Percentiles rank a stretch among this genome's conserved stretches.
Evolutionary conservation across 768 basidiomycete genomes (phyloP).

Genomic region (Nidularia sp.): DNA sequence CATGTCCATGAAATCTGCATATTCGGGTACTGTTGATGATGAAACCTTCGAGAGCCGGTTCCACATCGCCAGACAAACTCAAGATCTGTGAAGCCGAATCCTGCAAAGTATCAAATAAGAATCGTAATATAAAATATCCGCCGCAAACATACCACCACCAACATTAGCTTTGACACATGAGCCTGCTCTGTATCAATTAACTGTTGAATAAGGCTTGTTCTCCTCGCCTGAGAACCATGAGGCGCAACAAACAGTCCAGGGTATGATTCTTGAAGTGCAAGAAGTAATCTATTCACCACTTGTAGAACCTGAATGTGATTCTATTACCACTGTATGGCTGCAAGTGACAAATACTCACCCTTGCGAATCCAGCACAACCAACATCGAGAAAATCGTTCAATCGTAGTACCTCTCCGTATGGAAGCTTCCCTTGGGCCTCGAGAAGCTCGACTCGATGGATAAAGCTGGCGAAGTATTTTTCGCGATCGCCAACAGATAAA

Average conservation of each 20-base stretch:
- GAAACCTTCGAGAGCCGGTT: slow-evolving; percentile 19
- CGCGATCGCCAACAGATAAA: slow-evolving; percentile 21
- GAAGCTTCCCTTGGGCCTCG: slow-evolving; percentile 24
- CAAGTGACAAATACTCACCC: slow-evolving; percentile 15
- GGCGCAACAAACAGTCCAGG: slow-evolving; percentile 29
- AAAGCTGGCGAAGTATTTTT: slow-evolving; percentile 25
- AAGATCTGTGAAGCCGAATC: slow-evolving; percentile 25
- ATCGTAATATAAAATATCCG: not conserved
- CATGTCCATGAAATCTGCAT: slow-evolving; percentile 19
- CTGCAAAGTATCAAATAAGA: slow-evolving; percentile 11
- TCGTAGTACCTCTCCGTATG: slow-evolving; percentile 35
- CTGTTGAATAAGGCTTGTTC: slow-evolving; percentile 20
- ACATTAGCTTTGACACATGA: slow-evolving; percentile 21
- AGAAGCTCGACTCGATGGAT: slow-evolving; percentile 28
- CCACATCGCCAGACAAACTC: slow-evolving; percentile 9
- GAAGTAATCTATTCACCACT: slow-evolving; percentile 27
- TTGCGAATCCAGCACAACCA: slow-evolving; percentile 24
- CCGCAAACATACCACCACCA: slow-evolving; percentile 20
- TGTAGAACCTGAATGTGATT: slow-evolving; percentile 21
- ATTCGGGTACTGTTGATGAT: slow-evolving; percentile 20
- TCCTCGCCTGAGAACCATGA: slow-evolving; percentile 15
- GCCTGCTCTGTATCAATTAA: slow-evolving; percentile 25
- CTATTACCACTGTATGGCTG: not conserved
- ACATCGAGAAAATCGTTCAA: slow-evolving; percentile 29
- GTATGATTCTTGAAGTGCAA: slow-evolving; percentile 27